Conservation (phyloP, 441 rosid genomes). For the Populus hybrid region DNA sequence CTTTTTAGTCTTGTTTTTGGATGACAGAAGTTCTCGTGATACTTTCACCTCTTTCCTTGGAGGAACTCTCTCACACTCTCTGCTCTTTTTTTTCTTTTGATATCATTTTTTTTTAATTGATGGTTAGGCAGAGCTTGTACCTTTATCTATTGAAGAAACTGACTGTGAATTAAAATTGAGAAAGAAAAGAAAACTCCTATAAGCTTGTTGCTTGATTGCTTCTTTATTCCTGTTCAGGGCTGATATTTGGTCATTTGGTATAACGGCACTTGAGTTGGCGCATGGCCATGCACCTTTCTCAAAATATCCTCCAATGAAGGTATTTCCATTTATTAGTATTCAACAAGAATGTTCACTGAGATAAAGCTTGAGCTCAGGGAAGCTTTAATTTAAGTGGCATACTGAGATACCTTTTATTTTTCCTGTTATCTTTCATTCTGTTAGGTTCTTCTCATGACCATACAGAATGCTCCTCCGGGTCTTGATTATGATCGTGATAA, state of each 20-base stretch:
- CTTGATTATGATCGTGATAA: constrained; percentile 98
- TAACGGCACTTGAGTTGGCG: constrained; percentile 96
- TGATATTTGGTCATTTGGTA: constrained; percentile 99
- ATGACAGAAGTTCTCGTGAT: not conserved
- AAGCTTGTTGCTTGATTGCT: constrained; percentile 26
- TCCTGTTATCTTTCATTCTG: constrained; percentile 6
- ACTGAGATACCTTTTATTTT: constrained; percentile 1
- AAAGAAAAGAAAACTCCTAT: not conserved
- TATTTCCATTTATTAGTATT: constrained; percentile 28
- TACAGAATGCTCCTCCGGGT: constrained; percentile 98
- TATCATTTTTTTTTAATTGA: not conserved
- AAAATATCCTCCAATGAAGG: constrained; percentile 90
- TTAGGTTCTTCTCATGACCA: constrained; percentile 97
- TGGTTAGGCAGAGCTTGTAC: not conserved
- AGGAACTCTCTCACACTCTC: not conserved
- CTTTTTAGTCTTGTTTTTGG: not conserved
- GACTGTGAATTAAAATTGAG: not conserved
- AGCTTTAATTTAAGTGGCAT: constrained; percentile 2
- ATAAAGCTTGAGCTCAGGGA: constrained; percentile 3
- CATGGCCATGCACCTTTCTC: constrained; percentile 70
- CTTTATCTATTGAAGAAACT: not conserved
- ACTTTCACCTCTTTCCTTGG: not conserved
- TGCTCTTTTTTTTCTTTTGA: too few relatives aligned
- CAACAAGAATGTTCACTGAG: constrained; percentile 6
- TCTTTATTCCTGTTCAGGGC: constrained; percentile 59